These are phyloP conservation scores for Adenanthera pavonina DNA, from an alignment of 306 rosid species.

Conservation along the genomic window DNA sequence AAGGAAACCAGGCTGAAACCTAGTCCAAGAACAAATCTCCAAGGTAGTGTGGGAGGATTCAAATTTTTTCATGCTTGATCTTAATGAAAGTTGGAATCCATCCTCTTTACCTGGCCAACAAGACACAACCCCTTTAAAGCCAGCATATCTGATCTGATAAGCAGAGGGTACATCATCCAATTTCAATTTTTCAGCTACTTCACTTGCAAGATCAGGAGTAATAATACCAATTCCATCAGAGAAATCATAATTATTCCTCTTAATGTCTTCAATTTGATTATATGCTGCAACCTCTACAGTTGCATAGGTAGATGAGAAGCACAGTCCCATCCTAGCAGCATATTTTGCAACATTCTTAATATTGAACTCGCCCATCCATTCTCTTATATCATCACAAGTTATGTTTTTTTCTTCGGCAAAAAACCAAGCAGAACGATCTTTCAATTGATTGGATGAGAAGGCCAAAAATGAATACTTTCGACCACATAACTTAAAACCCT, in stretches of 20 bases:
- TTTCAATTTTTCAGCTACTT: slow-evolving; percentile 66
- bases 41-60: slow-evolving; percentile 49
- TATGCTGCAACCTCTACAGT: slow-evolving; percentile 56
- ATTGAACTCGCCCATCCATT: slow-evolving; percentile 64
- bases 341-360: slow-evolving; percentile 58
- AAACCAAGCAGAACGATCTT: slow-evolving; percentile 78
- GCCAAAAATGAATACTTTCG: slow-evolving; percentile 63
- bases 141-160: slow-evolving; percentile 73
- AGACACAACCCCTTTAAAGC: slow-evolving; percentile 73
- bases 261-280: slow-evolving; percentile 39
- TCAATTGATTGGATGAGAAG: slow-evolving; percentile 70
- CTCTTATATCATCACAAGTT: slow-evolving; percentile 8
- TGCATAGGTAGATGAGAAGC: slow-evolving; percentile 79
- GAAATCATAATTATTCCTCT: slow-evolving; percentile 53
- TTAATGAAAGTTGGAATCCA: slow-evolving; percentile 53
- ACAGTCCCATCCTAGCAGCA: slow-evolving; percentile 76
- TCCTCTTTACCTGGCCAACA: slow-evolving; percentile 62
- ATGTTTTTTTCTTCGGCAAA: slow-evolving; percentile 48
- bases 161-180: slow-evolving; percentile 60
- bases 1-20: slow-evolving; percentile 74
- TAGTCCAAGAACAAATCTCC: slow-evolving; percentile 78
- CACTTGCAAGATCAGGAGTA: slow-evolving; percentile 63
- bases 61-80: slow-evolving; percentile 68
- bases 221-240: slow-evolving; percentile 73
- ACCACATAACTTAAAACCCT: slow-evolving; percentile 61